Conservation (phyloP, 495 filamentous ascomycete species). For the Cercophora sp. region DNA sequence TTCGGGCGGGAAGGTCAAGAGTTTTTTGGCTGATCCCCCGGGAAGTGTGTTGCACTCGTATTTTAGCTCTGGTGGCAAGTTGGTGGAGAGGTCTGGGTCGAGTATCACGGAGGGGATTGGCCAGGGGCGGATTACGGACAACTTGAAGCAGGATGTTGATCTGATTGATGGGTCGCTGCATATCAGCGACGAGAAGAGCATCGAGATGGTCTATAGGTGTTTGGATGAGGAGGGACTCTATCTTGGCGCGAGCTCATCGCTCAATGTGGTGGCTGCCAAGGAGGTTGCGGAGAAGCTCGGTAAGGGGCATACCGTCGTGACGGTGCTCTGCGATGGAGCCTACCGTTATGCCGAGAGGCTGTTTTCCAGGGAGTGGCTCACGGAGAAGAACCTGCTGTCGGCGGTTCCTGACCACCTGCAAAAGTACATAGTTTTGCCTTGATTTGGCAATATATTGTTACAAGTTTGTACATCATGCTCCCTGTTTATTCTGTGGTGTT, state of each 20-base stretch:
- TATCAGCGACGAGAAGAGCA: conserved; percentile 87
- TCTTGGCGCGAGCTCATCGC: conserved; percentile 83
- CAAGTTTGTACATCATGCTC: not conserved
- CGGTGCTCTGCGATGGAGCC: conserved; percentile 88
- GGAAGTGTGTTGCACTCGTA: conserved; percentile 90
- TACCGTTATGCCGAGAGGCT: conserved; percentile 93
- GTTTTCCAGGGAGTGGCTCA: conserved; percentile 85
- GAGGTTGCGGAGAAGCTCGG: conserved; percentile 90
- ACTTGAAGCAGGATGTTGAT: conserved; percentile 78
- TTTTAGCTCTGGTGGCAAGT: conserved; percentile 76
- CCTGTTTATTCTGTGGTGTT: not conserved
- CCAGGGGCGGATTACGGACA: conserved; percentile 94
- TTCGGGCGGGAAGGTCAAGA: conserved; percentile 77
- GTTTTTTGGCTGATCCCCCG: conserved; percentile 88
- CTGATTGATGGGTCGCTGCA: conserved; percentile 81
- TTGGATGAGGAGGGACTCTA: conserved; percentile 96
- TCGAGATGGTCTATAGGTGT: conserved; percentile 97
- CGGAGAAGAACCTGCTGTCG: conserved; percentile 72
- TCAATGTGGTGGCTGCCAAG: conserved; percentile 94
- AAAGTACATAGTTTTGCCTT: conserved; percentile 90
- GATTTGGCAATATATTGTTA: conserved; percentile 28
- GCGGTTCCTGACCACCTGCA: conserved; percentile 82
- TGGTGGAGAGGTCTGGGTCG: conserved; percentile 75
- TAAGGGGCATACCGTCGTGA: conserved; percentile 86
- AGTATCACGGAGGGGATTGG: conserved; percentile 98